phyloP scores from a whole-genome alignment of 441 rosid genomes.

The Kokia cookei region DNA sequence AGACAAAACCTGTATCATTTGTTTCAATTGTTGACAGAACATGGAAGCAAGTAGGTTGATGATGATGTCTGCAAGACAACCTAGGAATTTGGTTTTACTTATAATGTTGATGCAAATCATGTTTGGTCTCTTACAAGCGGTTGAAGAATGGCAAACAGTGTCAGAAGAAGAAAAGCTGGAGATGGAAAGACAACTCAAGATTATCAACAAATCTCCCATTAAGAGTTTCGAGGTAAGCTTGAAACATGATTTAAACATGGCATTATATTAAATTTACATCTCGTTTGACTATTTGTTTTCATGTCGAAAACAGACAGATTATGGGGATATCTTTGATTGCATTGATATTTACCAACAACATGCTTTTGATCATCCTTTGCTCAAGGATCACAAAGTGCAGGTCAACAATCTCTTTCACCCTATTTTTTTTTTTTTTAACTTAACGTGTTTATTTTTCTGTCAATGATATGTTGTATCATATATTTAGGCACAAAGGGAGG shows the following conservation, averaged over 20 bases:
- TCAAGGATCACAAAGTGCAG: constrained; percentile 18
- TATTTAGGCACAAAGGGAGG: too few species aligned
- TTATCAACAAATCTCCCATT: constrained; percentile 21
- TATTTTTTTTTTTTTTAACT: not conserved
- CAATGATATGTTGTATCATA: too few species aligned
- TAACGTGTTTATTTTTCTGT: too few species aligned
- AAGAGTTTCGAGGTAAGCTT: constrained; percentile 16
- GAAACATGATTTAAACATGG: not conserved
- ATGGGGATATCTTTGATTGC: constrained; percentile 20
- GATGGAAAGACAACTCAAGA: constrained; percentile 5
- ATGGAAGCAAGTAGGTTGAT: not conserved
- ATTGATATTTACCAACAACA: constrained; percentile 20
- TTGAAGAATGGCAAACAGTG: not conserved
- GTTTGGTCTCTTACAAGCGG: constrained; percentile 1
- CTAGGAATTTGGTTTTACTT: not conserved
- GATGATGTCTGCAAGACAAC: not conserved
- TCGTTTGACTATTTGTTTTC: not conserved
- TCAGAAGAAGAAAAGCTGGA: constrained; percentile 1
- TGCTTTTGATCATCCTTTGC: constrained; percentile 25
- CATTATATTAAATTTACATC: not conserved
- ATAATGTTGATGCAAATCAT: not conserved
- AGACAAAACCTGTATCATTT: not conserved
- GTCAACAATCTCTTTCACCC: not conserved
- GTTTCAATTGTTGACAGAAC: not conserved
- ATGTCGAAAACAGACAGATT: constrained; percentile 3